Conservation (phyloP, 164 flowering plant species). For the Vitis labrusca region DNA sequence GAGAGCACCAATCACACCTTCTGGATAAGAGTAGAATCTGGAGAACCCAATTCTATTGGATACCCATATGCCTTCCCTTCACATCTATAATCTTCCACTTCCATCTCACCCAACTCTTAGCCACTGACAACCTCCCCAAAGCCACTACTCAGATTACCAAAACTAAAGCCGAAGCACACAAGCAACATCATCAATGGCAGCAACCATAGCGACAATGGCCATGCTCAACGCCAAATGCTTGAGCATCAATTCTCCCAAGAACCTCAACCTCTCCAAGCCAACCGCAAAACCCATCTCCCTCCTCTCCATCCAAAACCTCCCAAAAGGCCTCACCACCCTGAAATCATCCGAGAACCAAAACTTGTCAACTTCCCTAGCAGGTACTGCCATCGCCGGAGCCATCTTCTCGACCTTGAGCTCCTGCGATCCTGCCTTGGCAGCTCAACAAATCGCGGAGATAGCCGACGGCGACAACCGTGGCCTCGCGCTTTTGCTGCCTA, state of each 20-base stretch:
- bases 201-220: constrained; percentile 38
- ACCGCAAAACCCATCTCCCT: constrained; percentile 46
- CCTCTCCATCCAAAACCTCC: constrained; percentile 55
- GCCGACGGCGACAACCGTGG: constrained; percentile 87
- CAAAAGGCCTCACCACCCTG: constrained; percentile 44
- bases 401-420: constrained; percentile 49
- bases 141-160: neutral
- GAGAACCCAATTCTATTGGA: constrained; percentile 33
- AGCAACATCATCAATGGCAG: constrained; percentile 30
- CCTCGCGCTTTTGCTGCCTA: constrained; percentile 65
- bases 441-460: constrained; percentile 48
- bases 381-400: constrained; percentile 72
- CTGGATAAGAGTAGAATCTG: constrained; percentile 46
- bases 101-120: neutral
- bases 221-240: constrained; percentile 55
- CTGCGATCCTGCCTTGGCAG: constrained; percentile 74
- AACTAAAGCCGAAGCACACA: neutral
- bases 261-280: constrained; percentile 33
- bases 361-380: constrained; percentile 10
- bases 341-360: constrained; percentile 10
- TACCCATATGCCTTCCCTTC: constrained; percentile 13
- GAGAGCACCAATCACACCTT: constrained; percentile 14
- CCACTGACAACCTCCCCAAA: neutral
- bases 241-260: constrained; percentile 34
- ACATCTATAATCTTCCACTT: constrained; percentile 13